Base-by-base conservation (phyloP, 306 rosid species). In the Pyrus communis region DNA sequence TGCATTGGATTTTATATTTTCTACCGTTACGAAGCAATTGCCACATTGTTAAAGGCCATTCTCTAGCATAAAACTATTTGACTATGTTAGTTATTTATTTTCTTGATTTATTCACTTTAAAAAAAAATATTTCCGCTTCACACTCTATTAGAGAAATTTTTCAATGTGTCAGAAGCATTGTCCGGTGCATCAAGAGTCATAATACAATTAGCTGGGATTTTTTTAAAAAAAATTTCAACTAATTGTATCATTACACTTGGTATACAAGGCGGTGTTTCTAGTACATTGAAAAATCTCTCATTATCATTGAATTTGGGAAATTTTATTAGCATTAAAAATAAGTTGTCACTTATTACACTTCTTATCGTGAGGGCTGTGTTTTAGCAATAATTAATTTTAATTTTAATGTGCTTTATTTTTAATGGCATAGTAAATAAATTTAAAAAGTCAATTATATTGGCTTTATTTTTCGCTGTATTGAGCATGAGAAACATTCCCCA, bases 361-460 rank as follows among this genome's bases (percentile, higher is more conserved):
- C 31, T 59, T 59, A 59, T 59, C 33, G 5, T 59, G 25, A 63
- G 68, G 10, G 4, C 66, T 60, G 31, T 23, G 65, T 23, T 59
- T 59, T 62, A 28, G 68, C 68, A 63, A 49, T 15, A 62, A 38
- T 27, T 11, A 43, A 11, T 43, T 30, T 11, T 11, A 66, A 21
- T n/a, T 27, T 59, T 17, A 67, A 13, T 46, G 85, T 64, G 60
- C 18, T 68, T 69, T 62, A 8, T 19, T 40, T 7, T 75, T 9
- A 17, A 59, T 19, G 25, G 70, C 76, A 59, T 69, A 54, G 65
- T 40, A 38, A 73, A 63, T 79, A 49, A 28, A 46, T 46, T 49
- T 2, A 21, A 63, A 64, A 46, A 33, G 22, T 78, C 77, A 18
- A 65, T 9, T 38, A 19, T 12, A 18, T 65, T 19, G 21, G 46